phyloP scores from a whole-genome alignment of 768 basidiomycete species.

The Ramaria sp. region DNA sequence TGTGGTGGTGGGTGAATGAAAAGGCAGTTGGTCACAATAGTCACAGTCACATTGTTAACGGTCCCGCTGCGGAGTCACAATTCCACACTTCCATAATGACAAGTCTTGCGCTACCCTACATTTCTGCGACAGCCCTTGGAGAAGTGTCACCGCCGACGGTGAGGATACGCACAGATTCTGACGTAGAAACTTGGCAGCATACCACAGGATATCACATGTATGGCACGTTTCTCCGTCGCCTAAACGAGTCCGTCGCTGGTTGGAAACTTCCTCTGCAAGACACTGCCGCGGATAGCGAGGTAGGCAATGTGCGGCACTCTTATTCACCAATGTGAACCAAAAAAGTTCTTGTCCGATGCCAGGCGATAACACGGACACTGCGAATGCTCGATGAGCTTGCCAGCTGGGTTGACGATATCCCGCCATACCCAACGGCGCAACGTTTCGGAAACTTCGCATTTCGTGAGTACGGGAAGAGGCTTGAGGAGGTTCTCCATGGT shows the following conservation, averaged over 20 bases:
- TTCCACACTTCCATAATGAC: too few species aligned
- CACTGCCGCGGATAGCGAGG: constrained; percentile 25
- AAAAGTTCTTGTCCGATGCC: constrained; percentile 1
- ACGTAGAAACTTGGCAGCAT: constrained; percentile 60
- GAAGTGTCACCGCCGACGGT: constrained; percentile 12
- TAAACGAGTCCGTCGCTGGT: constrained; percentile 72
- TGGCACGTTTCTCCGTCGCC: constrained; percentile 58
- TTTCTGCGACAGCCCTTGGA: neutral
- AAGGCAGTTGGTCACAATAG: neutral
- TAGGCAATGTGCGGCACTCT: neutral
- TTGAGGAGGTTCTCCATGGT: constrained; percentile 50
- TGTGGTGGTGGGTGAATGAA: constrained; percentile 1
- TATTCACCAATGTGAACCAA: constrained; percentile 5
- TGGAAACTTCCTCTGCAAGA: constrained; percentile 35
- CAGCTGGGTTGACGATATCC: constrained; percentile 72
- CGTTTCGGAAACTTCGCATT: constrained; percentile 91
- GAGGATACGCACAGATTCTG: constrained; percentile 55
- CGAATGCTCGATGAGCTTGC: constrained; percentile 55
- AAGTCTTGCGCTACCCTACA: neutral
- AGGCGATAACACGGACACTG: constrained; percentile 42
- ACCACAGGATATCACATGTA: constrained; percentile 68
- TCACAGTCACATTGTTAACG: neutral
- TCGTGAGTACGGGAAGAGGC: constrained; percentile 66
- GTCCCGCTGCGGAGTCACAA: neutral
- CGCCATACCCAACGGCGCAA: constrained; percentile 61